These are phyloP conservation scores for Neoboletus brunneissimus DNA, from an alignment of 768 basidiomycete species.

Conservation along the genomic window DNA sequence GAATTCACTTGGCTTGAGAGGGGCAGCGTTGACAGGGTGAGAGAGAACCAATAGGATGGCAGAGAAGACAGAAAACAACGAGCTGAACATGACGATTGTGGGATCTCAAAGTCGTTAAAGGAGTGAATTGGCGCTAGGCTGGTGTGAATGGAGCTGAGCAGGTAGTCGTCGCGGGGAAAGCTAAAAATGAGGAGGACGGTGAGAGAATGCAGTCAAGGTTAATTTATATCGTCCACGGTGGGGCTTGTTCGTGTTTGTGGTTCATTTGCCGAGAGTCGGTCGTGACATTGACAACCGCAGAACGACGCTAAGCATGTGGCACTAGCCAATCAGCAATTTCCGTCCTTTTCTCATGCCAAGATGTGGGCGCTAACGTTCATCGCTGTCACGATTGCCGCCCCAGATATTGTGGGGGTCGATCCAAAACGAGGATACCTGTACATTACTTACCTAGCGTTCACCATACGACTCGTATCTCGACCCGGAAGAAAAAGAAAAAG, in stretches of 20 bases:
- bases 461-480: too few species aligned
- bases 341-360: too few species aligned
- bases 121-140: slow-evolving; percentile 15
- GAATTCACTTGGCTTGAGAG: slow-evolving; percentile 28
- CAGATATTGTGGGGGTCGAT: too few species aligned
- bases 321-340: too few species aligned
- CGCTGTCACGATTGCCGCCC: neutral
- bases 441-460: too few species aligned
- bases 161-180: neutral
- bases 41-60: slow-evolving; percentile 31
- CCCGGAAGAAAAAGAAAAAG: too few species aligned
- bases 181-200: neutral
- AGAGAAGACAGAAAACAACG: slow-evolving; percentile 27
- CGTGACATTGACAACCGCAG: too few species aligned
- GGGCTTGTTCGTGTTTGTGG: slow-evolving; percentile 25
- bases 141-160: neutral
- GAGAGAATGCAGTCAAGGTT: neutral
- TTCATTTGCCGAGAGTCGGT: slow-evolving; percentile 4
- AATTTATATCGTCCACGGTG: slow-evolving; percentile 17
- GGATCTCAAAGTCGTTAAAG: slow-evolving; percentile 12
- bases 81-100: slow-evolving; percentile 21
- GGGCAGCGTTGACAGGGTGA: slow-evolving; percentile 28
- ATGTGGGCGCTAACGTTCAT: too few species aligned
- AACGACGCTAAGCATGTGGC: too few species aligned
- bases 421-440: too few species aligned